Percentiles rank a stretch among this genome's conserved stretches.
phyloP scores from a whole-genome alignment of 805 yeast species.

The Metschnikowia koreensis region DNA sequence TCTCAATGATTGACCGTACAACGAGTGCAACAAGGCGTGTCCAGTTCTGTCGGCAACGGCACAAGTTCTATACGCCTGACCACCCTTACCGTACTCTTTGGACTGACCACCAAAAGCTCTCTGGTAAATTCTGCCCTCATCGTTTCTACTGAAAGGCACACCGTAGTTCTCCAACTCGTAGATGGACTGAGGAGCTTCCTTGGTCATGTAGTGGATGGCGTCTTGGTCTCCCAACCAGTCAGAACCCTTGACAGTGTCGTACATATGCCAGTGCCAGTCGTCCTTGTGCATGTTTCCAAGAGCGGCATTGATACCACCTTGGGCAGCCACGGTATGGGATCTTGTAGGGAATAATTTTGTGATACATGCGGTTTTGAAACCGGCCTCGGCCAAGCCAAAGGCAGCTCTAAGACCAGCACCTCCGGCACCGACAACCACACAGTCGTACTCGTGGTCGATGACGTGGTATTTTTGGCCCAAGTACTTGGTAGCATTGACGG shows the following conservation, averaged over 20 bases:
- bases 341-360: constrained; percentile 97
- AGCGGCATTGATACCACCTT: constrained; percentile 99
- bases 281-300: constrained; percentile 97
- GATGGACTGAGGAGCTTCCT: constrained; percentile 94
- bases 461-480: constrained; percentile 74
- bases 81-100: constrained; percentile 94
- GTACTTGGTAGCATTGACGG: constrained; percentile 42
- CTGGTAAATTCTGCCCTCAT: constrained; percentile 95
- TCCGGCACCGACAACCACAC: constrained; percentile 98
- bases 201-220: constrained; percentile 98
- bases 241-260: constrained; percentile 98
- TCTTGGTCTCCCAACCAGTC: constrained; percentile 99
- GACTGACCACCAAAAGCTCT: constrained; percentile 99
- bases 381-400: constrained; percentile 94
- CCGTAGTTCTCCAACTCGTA: constrained; percentile 98
- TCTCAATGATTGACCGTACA: constrained; percentile 93
- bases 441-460: constrained; percentile 96
- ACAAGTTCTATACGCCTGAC: constrained; percentile 98
- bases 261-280: constrained; percentile 99
- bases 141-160: constrained; percentile 96
- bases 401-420: constrained; percentile 99
- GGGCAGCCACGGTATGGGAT: constrained; percentile 98
- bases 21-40: constrained; percentile 91
- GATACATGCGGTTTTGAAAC: constrained; percentile 95
- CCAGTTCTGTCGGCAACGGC: constrained; percentile 99